Evolutionary conservation across 305 asterid genomes (phyloP), one percentile per base, ranked within the genome.

Genomic region (Fraxinus angustifolia): DNA sequence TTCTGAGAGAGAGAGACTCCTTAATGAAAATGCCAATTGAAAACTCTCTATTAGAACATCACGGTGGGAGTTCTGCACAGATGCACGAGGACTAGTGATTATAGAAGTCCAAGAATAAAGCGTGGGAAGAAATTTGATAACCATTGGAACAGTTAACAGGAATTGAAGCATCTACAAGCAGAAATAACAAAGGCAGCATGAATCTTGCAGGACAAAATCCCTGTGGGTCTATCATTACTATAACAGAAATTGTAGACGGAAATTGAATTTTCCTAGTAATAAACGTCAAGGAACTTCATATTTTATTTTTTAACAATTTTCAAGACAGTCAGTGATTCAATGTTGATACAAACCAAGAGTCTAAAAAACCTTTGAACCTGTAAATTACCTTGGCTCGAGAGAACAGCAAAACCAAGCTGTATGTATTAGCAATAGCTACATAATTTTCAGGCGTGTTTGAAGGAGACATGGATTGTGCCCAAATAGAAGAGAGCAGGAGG

Each of bases 401-500:
- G 86, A 96, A 94, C 88, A 96, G 87, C 87, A 94, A 85, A 83
- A 96, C 89, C 88, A 96, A 84, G 92, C 98, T 90, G 89, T 88
- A 96, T 65, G 98, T 94, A 91, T 94, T 95, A 81, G 98, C 96
- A 83, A 94, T 94, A 75, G 99, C 99, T 89, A 93, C 99, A 76
- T 88, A 93, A 87, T 96, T 94, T 87, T 90, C 97, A 34, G 99
- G 99, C 89, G 85, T 86, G 86, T 94, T 94, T 83, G 88, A 91
- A 80, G 98, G 91, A 85, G 97, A 92, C 83, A 91, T 82, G 67
- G 97, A 91, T 80, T 96, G 98, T 73, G 86, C 86, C 98, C 98
- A 96, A 45, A 96, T 89, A 75, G 98, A 94, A 78, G 98, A 94
- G 79, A 96, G 93, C 88, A 96, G 84, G 78, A 89, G 91, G 42